phyloP scores from a whole-genome alignment of 2,329 filamentous ascomycete species.

The Xylariaceae sp. region DNA sequence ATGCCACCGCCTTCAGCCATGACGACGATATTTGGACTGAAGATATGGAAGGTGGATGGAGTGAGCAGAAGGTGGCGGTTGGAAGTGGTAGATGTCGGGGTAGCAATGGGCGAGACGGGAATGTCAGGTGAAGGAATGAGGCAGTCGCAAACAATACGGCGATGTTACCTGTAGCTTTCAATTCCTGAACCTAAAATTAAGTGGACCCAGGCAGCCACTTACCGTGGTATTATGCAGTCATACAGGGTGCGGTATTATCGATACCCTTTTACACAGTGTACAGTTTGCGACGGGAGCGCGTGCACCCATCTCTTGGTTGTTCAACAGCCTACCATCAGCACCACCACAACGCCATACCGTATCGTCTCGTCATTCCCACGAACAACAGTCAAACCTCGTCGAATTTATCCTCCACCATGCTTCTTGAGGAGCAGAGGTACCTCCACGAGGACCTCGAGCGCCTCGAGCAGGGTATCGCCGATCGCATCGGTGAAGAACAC shows the following conservation, averaged over 20 bases:
- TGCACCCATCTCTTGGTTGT: too few relatives aligned
- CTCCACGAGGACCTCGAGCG: constrained; percentile 96
- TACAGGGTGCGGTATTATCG: too few relatives aligned
- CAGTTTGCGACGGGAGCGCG: too few relatives aligned
- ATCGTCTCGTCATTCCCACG: too few relatives aligned
- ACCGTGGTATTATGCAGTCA: too few relatives aligned
- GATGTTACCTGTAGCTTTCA: too few relatives aligned
- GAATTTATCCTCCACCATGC: constrained; percentile 50
- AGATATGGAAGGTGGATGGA: neutral
- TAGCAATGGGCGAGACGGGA: neutral
- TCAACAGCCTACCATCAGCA: too few relatives aligned
- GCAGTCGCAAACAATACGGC: too few relatives aligned
- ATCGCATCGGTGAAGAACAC: constrained; percentile 84
- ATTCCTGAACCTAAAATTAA: too few relatives aligned
- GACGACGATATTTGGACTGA: constrained; percentile 34
- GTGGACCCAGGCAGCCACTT: too few relatives aligned
- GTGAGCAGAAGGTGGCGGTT: neutral
- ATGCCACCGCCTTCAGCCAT: constrained; percentile 83
- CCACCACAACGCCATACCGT: too few relatives aligned
- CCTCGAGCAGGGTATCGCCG: constrained; percentile 88
- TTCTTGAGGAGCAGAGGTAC: constrained; percentile 89
- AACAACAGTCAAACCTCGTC: neutral
- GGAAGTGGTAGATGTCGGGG: neutral
- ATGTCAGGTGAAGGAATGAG: neutral
- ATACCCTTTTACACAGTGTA: too few relatives aligned